Base-by-base conservation (phyloP, 2,329 filamentous ascomycete species). In the Penicillium psychrosexuale region DNA sequence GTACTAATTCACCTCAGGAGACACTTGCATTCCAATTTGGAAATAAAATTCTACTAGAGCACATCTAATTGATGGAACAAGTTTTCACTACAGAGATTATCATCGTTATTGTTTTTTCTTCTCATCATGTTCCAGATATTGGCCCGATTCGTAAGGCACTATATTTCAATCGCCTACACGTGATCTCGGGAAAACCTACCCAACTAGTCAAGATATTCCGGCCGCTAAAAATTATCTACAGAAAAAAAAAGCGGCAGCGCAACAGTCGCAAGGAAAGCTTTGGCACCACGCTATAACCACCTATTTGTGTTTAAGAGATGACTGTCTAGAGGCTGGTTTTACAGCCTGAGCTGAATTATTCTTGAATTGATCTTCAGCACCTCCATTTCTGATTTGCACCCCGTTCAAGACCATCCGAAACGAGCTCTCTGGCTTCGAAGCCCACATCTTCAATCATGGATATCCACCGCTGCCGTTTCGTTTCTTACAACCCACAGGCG, bases 401-500 rank as follows among this genome's bases (percentile, higher is more conserved):
- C 39, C 45, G 28, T 47, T 51, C 24, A 36, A 55, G 51, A 42
- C 40, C 24, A 34, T 45, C 31, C 55, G 54, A 56, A 58, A 48
- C 53, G 53, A 56, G 51, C 51, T 57, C 56, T 57, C 58, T 38
- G 58, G 53, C 57, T 58, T 59, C 53, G 50, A 58, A 57, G 49
- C 51, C 56, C 40, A 47, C 42, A 48, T 47, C 48, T 33, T 33
- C 53, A 56, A 69, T 42, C 57, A 97, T 97, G 93, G 93, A 97
- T 77, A 88, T 99, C 71, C 94, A 99, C 79, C 90, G 94, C 68
- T 96, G 92, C 71, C 90, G 94, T 70, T 99, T 99, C 77, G 89
- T 99, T 65, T 89, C 90, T 38, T 97, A 90, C 75, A 91, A 91
- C 61, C 88, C 91, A 8, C 91, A 91, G 57, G 88, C 91, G 55